Conservation (phyloP, 257 asterid species). For the Ilex aquifolium region DNA sequence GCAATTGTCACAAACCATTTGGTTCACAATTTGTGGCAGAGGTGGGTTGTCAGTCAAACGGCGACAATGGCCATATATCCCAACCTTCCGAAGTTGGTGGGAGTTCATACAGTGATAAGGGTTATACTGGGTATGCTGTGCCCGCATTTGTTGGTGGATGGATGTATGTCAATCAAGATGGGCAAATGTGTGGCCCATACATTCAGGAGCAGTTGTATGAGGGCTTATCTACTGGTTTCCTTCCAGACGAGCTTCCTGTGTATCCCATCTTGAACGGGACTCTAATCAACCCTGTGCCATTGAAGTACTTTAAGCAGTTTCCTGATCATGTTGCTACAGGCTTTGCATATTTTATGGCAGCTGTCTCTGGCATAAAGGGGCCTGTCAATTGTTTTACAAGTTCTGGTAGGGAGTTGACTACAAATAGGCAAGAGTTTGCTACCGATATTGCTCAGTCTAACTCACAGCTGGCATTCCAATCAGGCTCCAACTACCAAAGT, state of each 20-base stretch:
- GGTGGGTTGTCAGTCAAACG: conserved; percentile 34
- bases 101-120: conserved; percentile 17
- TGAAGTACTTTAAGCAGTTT: conserved; percentile 62
- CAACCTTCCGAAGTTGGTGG: conserved; percentile 15
- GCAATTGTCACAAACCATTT: conserved; percentile 18
- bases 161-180: conserved; percentile 84
- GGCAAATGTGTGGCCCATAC: conserved; percentile 95
- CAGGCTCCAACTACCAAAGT: background rate
- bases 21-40: conserved; percentile 16
- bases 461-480: background rate
- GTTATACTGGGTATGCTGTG: conserved; percentile 6
- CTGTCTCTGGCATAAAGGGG: conserved; percentile 22
- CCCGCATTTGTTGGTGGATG: conserved; percentile 59
- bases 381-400: conserved; percentile 4
- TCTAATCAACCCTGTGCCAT: conserved; percentile 59
- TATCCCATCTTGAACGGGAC: conserved; percentile 70
- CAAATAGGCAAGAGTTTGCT: conserved; percentile 7
- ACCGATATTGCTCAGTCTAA: conserved; percentile 7
- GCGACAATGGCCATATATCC: conserved; percentile 12
- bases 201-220: conserved; percentile 74
- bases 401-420: conserved; percentile 10
- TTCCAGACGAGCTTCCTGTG: conserved; percentile 71
- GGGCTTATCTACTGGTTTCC: conserved; percentile 73
- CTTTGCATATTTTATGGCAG: conserved; percentile 43
- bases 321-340: conserved; percentile 85